phyloP scores from a whole-genome alignment of 176 grass and related monocot genomes.

The Cenchrus fungigraminus region DNA sequence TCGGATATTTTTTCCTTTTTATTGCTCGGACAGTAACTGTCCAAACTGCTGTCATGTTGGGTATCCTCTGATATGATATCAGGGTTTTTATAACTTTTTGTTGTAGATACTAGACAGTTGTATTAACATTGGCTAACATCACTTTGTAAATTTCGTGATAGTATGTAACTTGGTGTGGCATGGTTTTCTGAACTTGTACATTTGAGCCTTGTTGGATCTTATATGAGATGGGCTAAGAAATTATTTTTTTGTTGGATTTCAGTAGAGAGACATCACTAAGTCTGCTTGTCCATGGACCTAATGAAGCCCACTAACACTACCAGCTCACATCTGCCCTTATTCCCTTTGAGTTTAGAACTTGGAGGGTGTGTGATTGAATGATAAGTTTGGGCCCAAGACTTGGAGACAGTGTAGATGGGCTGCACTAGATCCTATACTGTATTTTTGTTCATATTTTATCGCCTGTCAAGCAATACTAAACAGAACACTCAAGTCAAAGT shows the following conservation, averaged over 20 bases:
- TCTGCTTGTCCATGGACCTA: constrained; percentile 14
- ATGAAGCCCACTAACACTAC: background rate
- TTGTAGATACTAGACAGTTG: background rate
- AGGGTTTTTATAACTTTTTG: constrained; percentile 14
- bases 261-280: background rate
- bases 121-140: background rate
- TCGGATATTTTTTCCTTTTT: background rate
- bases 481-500: background rate
- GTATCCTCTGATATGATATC: background rate
- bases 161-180: background rate
- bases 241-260: background rate
- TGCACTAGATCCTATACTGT: background rate
- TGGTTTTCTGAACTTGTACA: constrained; percentile 1
- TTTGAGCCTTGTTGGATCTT: background rate
- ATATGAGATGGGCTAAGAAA: background rate
- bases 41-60: background rate
- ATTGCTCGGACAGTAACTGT: background rate
- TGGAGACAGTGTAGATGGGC: background rate
- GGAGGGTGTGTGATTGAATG: background rate
- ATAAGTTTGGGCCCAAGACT: background rate
- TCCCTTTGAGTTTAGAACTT: background rate
- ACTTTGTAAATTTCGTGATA: background rate
- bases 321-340: background rate
- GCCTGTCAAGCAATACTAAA: background rate
- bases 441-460: background rate